Percentiles rank a stretch among this genome's conserved stretches.
These are phyloP conservation scores for Penicillium malachiteum DNA, from an alignment of 495 filamentous ascomycete genomes.

Conservation along the genomic window DNA sequence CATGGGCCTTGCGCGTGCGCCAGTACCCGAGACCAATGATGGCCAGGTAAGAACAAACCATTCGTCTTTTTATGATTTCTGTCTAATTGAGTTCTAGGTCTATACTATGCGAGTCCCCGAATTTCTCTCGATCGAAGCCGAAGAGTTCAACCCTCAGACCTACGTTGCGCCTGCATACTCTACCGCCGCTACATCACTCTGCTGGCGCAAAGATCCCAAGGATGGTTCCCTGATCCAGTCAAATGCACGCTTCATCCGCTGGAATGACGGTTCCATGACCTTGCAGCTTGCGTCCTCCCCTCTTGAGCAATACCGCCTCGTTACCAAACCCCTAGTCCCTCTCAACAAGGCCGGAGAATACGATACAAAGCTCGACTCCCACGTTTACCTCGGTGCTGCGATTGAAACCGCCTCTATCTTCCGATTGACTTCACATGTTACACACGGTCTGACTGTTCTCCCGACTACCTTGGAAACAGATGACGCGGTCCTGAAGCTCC, in stretches of 20 bases:
- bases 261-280: constrained; percentile 84
- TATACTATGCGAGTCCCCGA: constrained; percentile 76
- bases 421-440: constrained; percentile 75
- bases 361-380: constrained; percentile 68
- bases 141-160: constrained; percentile 67
- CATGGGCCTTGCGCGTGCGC: constrained; percentile 60
- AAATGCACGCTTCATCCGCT: constrained; percentile 73
- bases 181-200: constrained; percentile 65
- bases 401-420: constrained; percentile 67
- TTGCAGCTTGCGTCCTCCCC: constrained; percentile 72
- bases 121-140: constrained; percentile 74
- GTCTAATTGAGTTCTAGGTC: constrained; percentile 48
- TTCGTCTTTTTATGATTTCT: no score
- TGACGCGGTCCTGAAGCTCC: constrained; percentile 73
- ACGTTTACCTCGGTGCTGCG: constrained; percentile 79
- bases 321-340: constrained; percentile 72
- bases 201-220: constrained; percentile 68
- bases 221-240: constrained; percentile 62
- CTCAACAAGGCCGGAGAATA: constrained; percentile 60
- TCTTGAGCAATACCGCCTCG: constrained; percentile 74
- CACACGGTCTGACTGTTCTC: constrained; percentile 69
- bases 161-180: constrained; percentile 69
- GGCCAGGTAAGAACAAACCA: constrained; percentile 46
- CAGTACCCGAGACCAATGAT: constrained; percentile 69
- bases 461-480: constrained; percentile 71